phyloP scores from a whole-genome alignment of 1,139 yeast species.

The Tardiomyces depauwii region DNA sequence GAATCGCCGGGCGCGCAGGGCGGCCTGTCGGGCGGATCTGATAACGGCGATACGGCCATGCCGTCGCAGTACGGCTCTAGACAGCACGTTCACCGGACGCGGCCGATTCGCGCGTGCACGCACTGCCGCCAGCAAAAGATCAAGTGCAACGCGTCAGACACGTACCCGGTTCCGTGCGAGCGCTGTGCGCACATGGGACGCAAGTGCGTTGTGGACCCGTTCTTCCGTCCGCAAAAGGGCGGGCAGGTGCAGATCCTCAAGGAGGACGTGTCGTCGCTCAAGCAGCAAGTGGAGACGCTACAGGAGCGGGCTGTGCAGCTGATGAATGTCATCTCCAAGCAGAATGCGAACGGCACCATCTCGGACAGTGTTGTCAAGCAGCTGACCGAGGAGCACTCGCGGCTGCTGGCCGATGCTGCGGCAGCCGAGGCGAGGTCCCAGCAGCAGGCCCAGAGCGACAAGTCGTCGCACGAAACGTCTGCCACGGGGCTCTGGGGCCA shows the following conservation, averaged over 20 bases:
- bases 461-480: no score
- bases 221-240: constrained; percentile 84
- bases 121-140: constrained; percentile 93
- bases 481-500: no score
- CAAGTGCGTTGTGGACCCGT: constrained; percentile 83
- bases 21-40: background rate
- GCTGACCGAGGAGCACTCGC: background rate
- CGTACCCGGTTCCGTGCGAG: constrained; percentile 72
- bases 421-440: no score
- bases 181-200: constrained; percentile 73
- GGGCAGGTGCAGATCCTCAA: constrained; percentile 70
- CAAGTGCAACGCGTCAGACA: constrained; percentile 82
- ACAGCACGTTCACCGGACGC: constrained; percentile 16
- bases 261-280: constrained; percentile 74
- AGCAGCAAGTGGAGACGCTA: constrained; percentile 64
- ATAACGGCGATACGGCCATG: background rate
- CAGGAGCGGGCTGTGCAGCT: constrained; percentile 22
- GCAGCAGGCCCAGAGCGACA: no score
- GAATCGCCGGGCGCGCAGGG: background rate
- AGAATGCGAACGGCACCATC: background rate
- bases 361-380: background rate
- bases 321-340: background rate
- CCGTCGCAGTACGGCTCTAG: background rate
- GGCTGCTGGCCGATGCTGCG: background rate
- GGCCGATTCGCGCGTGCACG: constrained; percentile 89